Conservation (phyloP, 2,329 filamentous ascomycete genomes). For the Catunica adiposa region DNA sequence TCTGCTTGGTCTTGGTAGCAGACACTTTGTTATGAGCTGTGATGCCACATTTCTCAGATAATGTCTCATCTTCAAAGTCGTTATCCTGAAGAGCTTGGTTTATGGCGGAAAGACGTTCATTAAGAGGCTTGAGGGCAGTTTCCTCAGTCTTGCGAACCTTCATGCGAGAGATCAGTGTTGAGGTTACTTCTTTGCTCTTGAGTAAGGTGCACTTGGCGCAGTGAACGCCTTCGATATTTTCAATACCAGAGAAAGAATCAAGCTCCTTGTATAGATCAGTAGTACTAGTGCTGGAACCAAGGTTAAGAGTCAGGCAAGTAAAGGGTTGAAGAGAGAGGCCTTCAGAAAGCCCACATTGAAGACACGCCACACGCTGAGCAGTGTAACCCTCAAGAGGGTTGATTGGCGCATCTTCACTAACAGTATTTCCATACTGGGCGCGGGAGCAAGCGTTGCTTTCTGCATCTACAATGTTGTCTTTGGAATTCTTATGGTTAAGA, state of each 20-base stretch:
- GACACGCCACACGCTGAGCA: constrained; percentile 78
- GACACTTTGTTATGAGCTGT: constrained; percentile 50
- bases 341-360: constrained; percentile 70
- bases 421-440: constrained; percentile 24
- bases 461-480: constrained; percentile 23
- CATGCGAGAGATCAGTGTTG: constrained; percentile 24
- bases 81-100: constrained; percentile 59
- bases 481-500: constrained; percentile 15
- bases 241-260: constrained; percentile 69
- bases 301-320: constrained; percentile 76
- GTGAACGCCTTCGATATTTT: constrained; percentile 75
- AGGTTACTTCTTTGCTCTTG: constrained; percentile 32
- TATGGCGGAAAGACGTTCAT: constrained; percentile 46
- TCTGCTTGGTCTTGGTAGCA: constrained; percentile 78
- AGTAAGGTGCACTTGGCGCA: constrained; percentile 81
- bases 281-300: constrained; percentile 43
- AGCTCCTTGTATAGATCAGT: constrained; percentile 66
- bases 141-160: constrained; percentile 22
- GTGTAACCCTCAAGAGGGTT: constrained; percentile 80
- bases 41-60: constrained; percentile 48
- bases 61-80: constrained; percentile 56
- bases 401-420: constrained; percentile 24
- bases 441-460: constrained; percentile 26
- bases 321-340: constrained; percentile 83
- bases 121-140: constrained; percentile 34